phyloP scores from a whole-genome alignment of 78 protist genomes.

The Chrysochromulina tobinii region DNA sequence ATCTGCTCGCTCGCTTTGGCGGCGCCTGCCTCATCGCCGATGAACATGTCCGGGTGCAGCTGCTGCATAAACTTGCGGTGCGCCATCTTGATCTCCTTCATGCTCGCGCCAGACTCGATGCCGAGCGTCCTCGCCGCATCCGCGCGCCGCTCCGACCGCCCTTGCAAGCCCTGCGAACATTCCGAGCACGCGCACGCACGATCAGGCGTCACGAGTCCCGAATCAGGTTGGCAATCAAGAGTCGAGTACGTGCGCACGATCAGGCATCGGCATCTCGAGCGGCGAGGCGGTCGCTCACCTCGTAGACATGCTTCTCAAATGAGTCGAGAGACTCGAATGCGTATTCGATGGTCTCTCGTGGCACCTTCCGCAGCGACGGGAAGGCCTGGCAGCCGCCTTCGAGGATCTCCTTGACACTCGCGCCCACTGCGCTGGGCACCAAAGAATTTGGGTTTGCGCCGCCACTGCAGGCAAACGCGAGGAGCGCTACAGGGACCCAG shows the following conservation, averaged over 20 bases:
- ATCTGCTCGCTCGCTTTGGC: neutral
- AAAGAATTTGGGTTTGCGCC: neutral
- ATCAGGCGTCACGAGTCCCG: no score
- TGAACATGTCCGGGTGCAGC: slow-evolving; percentile 66
- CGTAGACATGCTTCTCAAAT: neutral
- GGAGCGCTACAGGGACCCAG: neutral
- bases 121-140: slow-evolving; percentile 39
- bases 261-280: no score
- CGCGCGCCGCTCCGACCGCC: no score
- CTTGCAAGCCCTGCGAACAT: no score
- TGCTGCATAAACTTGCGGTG: slow-evolving; percentile 36
- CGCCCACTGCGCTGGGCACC: neutral
- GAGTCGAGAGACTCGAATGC: neutral
- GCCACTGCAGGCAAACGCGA: neutral
- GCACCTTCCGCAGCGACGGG: neutral
- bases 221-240: no score
- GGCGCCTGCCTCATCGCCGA: neutral
- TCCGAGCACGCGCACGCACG: no score
- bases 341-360: neutral
- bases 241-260: no score
- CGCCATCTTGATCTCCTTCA: slow-evolving; percentile 54
- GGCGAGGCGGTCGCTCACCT: neutral
- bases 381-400: slow-evolving; percentile 1
- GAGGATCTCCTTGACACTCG: neutral
- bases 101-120: slow-evolving; percentile 49